Evolutionary conservation across 345 rosid genomes (phyloP).

Genomic region (Syzygium jambos): DNA sequence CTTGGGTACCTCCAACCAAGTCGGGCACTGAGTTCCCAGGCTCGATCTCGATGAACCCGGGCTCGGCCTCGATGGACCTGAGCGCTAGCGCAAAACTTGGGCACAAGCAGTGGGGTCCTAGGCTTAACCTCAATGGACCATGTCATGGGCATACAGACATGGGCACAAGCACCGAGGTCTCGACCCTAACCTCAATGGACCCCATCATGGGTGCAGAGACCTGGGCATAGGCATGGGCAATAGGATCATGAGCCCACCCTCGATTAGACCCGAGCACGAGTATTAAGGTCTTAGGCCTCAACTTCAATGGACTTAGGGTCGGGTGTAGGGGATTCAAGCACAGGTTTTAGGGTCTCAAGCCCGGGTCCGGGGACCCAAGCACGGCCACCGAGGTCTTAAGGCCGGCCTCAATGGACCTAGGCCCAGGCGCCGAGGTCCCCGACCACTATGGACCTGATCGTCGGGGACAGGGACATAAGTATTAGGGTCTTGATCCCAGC

Average conservation of each 20-base stretch:
- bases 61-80: background rate
- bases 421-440: background rate
- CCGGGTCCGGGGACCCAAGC: accelerated
- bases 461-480: accelerated
- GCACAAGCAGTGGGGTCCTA: background rate
- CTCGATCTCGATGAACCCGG: too few species aligned
- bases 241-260: too few species aligned
- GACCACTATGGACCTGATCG: too few species aligned
- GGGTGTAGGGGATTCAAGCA: background rate
- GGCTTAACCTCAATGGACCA: background rate
- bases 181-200: too few species aligned
- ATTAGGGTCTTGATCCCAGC: background rate
- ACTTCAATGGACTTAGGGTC: background rate
- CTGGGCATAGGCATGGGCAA: too few species aligned
- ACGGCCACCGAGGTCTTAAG: accelerated
- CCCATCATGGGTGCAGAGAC: too few species aligned
- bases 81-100: background rate
- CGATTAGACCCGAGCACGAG: too few species aligned
- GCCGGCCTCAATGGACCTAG: too few species aligned
- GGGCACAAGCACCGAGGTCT: background rate
- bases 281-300: too few species aligned
- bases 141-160: background rate
- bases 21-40: too few species aligned
- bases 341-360: background rate
- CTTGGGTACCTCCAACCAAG: too few species aligned